These are phyloP conservation scores for Nasturtium officinale DNA, from an alignment of 345 rosid species.

Conservation along the genomic window DNA sequence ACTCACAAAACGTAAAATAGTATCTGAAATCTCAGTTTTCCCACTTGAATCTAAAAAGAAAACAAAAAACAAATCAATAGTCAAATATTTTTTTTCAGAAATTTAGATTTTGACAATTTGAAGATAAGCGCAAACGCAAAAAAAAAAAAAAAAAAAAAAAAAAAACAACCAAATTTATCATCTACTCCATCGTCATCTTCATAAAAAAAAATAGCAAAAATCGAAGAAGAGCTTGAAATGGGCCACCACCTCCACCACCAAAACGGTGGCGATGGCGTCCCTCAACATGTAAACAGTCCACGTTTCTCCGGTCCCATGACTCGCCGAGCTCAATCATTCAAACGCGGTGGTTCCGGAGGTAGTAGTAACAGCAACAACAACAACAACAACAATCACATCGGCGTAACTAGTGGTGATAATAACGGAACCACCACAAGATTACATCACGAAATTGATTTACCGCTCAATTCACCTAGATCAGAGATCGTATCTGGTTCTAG, in stretches of 20 bases:
- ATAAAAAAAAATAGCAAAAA: slow-evolving; percentile 42
- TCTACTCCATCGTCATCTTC: not conserved
- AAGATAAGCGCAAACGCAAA: not conserved
- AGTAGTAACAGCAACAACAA: slow-evolving; percentile 29
- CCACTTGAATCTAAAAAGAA: not conserved
- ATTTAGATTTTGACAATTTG: not conserved
- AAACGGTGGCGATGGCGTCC: slow-evolving; percentile 66
- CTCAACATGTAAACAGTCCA: slow-evolving; percentile 78
- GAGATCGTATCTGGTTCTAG: slow-evolving; percentile 47
- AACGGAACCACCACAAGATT: slow-evolving; percentile 20
- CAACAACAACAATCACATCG: slow-evolving; percentile 29
- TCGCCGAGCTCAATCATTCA: slow-evolving; percentile 88
- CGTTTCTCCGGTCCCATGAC: slow-evolving; percentile 88
- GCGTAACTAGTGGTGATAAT: slow-evolving; percentile 3
- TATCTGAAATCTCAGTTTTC: not conserved
- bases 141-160: too few species aligned
- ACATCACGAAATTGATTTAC: slow-evolving; percentile 82
- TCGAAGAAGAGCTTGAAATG: slow-evolving; percentile 55
- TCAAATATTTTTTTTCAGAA: not conserved
- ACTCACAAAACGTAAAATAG: not conserved
- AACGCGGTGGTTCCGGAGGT: slow-evolving; percentile 58
- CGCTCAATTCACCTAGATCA: slow-evolving; percentile 74
- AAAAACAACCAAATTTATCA: too few species aligned
- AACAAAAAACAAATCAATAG: not conserved
- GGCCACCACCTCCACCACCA: slow-evolving; percentile 60